Evolutionary conservation across 148 eudicot species (phyloP).

Genomic region (Dianthus caryophyllus): DNA sequence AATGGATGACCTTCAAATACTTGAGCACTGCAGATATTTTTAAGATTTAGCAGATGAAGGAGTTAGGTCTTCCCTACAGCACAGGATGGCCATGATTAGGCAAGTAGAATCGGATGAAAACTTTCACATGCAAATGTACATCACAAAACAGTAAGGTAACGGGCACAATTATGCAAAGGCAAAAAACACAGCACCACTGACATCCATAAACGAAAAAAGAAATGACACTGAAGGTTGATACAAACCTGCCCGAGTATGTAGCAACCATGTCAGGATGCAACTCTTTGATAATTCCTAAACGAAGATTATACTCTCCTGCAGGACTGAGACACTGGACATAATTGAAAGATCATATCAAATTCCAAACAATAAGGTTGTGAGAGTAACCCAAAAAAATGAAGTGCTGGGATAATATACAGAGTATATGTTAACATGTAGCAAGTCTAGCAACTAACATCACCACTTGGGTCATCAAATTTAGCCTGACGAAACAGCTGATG

Average conservation of each 20-base stretch:
- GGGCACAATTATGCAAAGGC: not conserved
- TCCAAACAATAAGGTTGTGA: constrained; percentile 11
- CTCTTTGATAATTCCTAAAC: constrained; percentile 95
- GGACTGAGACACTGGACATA: constrained; percentile 92
- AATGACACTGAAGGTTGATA: constrained; percentile 9
- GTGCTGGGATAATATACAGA: constrained; percentile 3
- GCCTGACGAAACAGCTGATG: constrained; percentile 99
- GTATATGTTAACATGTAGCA: constrained; percentile 1
- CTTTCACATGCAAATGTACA: not conserved
- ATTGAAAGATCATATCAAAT: constrained; percentile 12
- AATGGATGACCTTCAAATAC: constrained; percentile 99
- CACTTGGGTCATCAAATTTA: constrained; percentile 97
- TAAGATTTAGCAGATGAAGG: not conserved
- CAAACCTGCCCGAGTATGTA: constrained; percentile 96
- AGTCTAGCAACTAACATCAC: constrained; percentile 61
- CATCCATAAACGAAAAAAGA: not conserved
- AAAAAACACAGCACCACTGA: not conserved
- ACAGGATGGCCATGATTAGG: not conserved
- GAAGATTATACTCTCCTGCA: constrained; percentile 99
- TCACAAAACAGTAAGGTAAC: not conserved
- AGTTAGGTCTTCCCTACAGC: not conserved
- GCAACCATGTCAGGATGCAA: constrained; percentile 99
- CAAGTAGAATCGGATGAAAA: not conserved
- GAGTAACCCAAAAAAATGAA: not conserved
- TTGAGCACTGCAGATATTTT: constrained; percentile 67